Evolutionary conservation across 371 early-diverging fungal genomes (phyloP).

Genomic region (Lichtheimia corymbifera): DNA sequence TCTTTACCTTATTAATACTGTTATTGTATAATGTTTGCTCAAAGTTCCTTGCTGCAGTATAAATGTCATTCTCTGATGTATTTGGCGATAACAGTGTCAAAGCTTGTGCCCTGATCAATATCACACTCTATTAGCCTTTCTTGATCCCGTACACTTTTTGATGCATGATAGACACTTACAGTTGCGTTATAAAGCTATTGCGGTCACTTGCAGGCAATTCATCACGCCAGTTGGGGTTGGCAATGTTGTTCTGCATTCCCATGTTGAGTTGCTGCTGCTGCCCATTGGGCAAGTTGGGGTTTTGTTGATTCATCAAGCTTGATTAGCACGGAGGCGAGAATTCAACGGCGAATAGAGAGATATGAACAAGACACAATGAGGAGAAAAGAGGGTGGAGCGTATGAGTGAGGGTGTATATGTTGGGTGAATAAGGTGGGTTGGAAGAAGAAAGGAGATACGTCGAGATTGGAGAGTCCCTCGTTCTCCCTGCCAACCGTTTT

Average conservation of each 20-base stretch:
- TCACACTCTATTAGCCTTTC: no score
- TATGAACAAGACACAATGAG: background rate
- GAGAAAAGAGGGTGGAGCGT: background rate
- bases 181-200: conserved; percentile 35
- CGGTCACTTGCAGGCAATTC: conserved; percentile 41
- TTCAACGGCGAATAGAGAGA: background rate
- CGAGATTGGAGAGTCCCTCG: no score
- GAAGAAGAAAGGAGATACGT: conserved; percentile 1
- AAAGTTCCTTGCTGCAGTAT: conserved; percentile 41
- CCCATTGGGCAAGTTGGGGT: conserved; percentile 20
- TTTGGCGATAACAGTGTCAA: conserved; percentile 36
- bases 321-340: background rate
- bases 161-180: conserved; percentile 26
- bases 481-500: background rate
- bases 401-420: background rate
- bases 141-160: no score
- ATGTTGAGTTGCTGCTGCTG: conserved; percentile 13
- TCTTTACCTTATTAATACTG: conserved; percentile 46
- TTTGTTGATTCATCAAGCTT: conserved; percentile 15
- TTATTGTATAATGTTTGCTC: conserved; percentile 36
- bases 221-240: conserved; percentile 43
- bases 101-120: conserved; percentile 29
- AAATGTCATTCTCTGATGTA: conserved; percentile 38
- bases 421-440: background rate
- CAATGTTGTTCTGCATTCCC: conserved; percentile 19